phyloP scores from a whole-genome alignment of 2,329 filamentous ascomycete genomes.

The Pseudogymnoascus sp. region DNA sequence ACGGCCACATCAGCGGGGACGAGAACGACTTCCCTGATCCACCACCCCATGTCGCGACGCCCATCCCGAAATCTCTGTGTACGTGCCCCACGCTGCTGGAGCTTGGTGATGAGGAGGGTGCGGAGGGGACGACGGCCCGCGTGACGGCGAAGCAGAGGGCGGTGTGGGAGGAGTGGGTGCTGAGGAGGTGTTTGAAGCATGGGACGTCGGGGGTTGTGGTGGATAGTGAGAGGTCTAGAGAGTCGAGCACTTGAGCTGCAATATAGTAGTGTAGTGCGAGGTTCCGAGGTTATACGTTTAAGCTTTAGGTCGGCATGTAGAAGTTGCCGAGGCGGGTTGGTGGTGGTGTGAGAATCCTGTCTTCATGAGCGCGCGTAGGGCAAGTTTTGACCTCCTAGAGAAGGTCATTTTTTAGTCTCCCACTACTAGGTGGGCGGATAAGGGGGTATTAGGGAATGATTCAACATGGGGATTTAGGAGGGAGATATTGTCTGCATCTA shows the following conservation, averaged over 20 bases:
- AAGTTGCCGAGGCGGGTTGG: background rate
- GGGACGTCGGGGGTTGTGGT: slow-evolving; percentile 9
- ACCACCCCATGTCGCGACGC: slow-evolving; percentile 10
- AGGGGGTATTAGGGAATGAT: background rate
- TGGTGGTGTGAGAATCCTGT: background rate
- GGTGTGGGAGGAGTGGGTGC: slow-evolving; percentile 47
- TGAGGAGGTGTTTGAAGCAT: slow-evolving; percentile 33
- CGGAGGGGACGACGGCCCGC: slow-evolving; percentile 39
- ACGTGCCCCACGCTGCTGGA: slow-evolving; percentile 30
- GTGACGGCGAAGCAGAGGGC: slow-evolving; percentile 42
- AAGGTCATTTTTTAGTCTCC: background rate
- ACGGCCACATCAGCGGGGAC: slow-evolving; percentile 14
- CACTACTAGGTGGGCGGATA: background rate
- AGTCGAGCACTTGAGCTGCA: background rate
- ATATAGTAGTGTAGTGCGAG: background rate
- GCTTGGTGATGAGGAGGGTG: slow-evolving; percentile 19
- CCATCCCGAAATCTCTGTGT: slow-evolving; percentile 19
- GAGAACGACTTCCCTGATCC: slow-evolving; percentile 8
- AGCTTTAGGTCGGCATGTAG: background rate
- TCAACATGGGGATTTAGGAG: background rate
- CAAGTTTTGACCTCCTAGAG: background rate
- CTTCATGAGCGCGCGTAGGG: background rate
- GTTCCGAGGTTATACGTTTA: background rate
- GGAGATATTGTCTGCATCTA: background rate
- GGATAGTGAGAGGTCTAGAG: background rate